Percentiles rank a stretch among this genome's conserved stretches.
phyloP scores from a whole-genome alignment of 768 basidiomycete species.

The Brasilioporus rufonigricans region DNA sequence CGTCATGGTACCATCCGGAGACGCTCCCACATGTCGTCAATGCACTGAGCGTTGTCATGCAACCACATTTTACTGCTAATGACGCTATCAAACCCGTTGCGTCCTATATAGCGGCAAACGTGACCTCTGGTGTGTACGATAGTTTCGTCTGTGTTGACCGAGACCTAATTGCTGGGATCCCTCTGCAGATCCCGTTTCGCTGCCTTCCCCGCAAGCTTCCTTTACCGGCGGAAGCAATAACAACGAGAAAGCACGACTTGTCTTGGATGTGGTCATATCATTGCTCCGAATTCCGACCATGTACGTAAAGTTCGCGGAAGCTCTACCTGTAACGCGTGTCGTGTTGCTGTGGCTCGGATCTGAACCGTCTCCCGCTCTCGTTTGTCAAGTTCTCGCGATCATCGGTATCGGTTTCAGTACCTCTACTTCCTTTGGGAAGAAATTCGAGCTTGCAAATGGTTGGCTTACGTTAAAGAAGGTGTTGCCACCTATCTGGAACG shows the following conservation, averaged over 20 bases:
- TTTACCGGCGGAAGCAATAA: slow-evolving; percentile 24
- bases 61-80: slow-evolving; percentile 67
- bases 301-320: slow-evolving; percentile 67
- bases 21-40: slow-evolving; percentile 48
- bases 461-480: slow-evolving; percentile 74
- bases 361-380: slow-evolving; percentile 59
- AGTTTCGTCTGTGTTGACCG: not conserved
- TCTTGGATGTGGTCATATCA: slow-evolving; percentile 63
- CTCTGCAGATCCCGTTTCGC: slow-evolving; percentile 1
- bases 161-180: not conserved
- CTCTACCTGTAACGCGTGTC: slow-evolving; percentile 77
- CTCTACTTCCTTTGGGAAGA: slow-evolving; percentile 66
- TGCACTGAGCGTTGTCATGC: slow-evolving; percentile 58
- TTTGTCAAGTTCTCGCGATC: slow-evolving; percentile 57
- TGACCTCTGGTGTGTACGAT: slow-evolving; percentile 56
- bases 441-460: slow-evolving; percentile 83
- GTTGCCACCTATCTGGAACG: slow-evolving; percentile 69
- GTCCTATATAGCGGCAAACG: slow-evolving; percentile 79
- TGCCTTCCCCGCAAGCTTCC: slow-evolving; percentile 15
- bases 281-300: slow-evolving; percentile 55
- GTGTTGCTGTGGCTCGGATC: slow-evolving; percentile 77
- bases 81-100: slow-evolving; percentile 82
- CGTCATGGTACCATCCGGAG: slow-evolving; percentile 67
- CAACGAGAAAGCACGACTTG: slow-evolving; percentile 60
- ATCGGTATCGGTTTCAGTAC: slow-evolving; percentile 53